A percentile compares a stretch with the other conserved stretches of the same genome.
These are phyloP conservation scores for Solanum hybrid DNA, from an alignment of 305 asterid species.

Conservation along the genomic window DNA sequence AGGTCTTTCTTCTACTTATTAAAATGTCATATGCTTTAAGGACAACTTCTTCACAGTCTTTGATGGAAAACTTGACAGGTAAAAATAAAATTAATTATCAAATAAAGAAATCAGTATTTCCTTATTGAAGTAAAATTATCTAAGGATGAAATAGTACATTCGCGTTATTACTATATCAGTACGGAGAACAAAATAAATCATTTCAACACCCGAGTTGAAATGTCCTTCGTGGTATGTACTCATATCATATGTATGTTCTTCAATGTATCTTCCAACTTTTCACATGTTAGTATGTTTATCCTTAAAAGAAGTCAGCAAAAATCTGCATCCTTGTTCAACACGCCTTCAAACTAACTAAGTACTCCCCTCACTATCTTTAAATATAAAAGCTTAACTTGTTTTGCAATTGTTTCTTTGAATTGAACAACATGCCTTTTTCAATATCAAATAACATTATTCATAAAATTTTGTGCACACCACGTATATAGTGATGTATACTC, in stretches of 20 bases:
- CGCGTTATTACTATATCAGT: too few relatives aligned
- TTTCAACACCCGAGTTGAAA: not conserved
- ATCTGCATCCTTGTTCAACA: too few relatives aligned
- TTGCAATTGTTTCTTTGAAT: not conserved
- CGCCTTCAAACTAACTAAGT: not conserved
- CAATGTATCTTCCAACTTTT: not conserved
- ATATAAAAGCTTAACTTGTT: not conserved
- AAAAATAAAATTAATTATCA: too few relatives aligned
- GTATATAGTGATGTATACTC: not conserved
- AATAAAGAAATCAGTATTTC: too few relatives aligned
- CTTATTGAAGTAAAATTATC: not conserved
- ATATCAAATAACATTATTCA: not conserved
- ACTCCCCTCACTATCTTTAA: not conserved
- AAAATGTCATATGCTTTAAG: not conserved
- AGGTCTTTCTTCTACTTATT: not conserved
- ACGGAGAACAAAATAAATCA: too few relatives aligned
- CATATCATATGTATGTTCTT: not conserved
- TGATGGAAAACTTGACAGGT: not conserved
- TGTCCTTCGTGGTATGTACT: not conserved
- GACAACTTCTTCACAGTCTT: not conserved
- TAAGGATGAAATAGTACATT: not conserved
- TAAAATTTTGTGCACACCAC: not conserved
- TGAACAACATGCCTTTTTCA: not conserved
- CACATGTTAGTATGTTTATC: not conserved
- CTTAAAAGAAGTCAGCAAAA: not conserved